Evolutionary conservation across 345 rosid genomes (phyloP).

Genomic region (Aquilaria yunnanensis): DNA sequence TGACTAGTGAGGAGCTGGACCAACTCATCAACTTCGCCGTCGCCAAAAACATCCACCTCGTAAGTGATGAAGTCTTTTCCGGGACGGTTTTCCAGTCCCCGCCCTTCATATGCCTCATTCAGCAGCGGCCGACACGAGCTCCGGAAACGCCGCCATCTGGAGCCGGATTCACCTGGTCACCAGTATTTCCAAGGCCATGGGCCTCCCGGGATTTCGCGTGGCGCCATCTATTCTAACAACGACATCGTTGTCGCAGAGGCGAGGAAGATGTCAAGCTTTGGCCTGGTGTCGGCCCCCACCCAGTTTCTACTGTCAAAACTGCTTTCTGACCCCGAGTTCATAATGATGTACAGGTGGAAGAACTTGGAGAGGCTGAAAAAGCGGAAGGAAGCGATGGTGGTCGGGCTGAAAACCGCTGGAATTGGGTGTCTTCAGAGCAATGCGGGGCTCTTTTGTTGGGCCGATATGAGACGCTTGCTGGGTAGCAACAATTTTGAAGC

Average conservation of each 20-base stretch:
- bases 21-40: conserved; percentile 44
- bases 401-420: conserved; percentile 48
- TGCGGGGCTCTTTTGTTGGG: conserved; percentile 89
- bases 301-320: conserved; percentile 53
- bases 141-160: conserved; percentile 21
- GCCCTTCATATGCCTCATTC: conserved; percentile 46
- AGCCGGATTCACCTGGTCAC: conserved; percentile 63
- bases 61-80: conserved; percentile 78
- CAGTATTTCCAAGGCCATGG: conserved; percentile 82
- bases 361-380: conserved; percentile 49
- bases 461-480: conserved; percentile 61
- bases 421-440: conserved; percentile 59
- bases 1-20: conserved; percentile 50
- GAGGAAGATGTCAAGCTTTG: conserved; percentile 90
- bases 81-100: conserved; percentile 66
- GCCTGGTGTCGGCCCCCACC: conserved; percentile 81
- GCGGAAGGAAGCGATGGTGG: conserved; percentile 43
- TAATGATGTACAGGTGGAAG: conserved; percentile 40
- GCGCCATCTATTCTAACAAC: conserved; percentile 68
- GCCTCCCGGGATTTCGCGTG: conserved; percentile 92
- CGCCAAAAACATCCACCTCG: conserved; percentile 45
- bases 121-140: conserved; percentile 28
- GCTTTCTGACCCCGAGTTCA: conserved; percentile 59
- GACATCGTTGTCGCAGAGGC: conserved; percentile 56
- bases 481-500: conserved; percentile 50